Base-by-base conservation (phyloP, 1,139 yeast species). In the Nematodospora anomalae region DNA sequence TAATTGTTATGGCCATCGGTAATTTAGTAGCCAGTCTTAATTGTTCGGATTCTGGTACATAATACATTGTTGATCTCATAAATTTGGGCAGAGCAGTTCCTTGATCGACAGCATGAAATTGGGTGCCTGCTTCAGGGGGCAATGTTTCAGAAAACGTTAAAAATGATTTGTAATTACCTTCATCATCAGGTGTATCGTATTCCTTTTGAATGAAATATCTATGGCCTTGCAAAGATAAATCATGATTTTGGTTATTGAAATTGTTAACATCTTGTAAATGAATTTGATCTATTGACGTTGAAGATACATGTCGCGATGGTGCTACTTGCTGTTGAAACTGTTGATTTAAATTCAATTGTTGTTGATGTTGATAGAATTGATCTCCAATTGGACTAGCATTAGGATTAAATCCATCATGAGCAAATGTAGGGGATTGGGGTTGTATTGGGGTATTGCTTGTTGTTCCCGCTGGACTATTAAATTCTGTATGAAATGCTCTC, bases 111-210 rank as follows among this genome's bases (percentile, higher is more conserved):
- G 84, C 76, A 37, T 70, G 71, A 53, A 71, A 86, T 47, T 80
- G 83, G 1, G 89, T 78, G 1, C 92, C 86, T 0, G 95, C 83
- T 10, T 80, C 70, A 1, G 97, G 96, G 20, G 97, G 95, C 22
- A 77, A 74, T 3, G 85, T 80, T 50, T 85, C 80, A 52, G 80
- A 80, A 53, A 85, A 80, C 3, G 96, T 84, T 38, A 72, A 67
- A 54, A 84, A 88, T 3, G 76, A 60, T 33, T 69, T 71, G 31
- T 60, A 48, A 8, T 51, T 45, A 1, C 58, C 61, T 16, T 53
- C 53, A 4, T 46, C 52, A 18, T 47, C 43, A 1, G 64, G 60
- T 4, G 62, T 55, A 57, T 58, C 58, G 55, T 63, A 78, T 43
- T 57, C 71, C 30, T 58, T 55, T 53, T 83, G 88, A 32, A 75